phyloP scores from a whole-genome alignment of 768 basidiomycete genomes.

The Lentinula edodes region DNA sequence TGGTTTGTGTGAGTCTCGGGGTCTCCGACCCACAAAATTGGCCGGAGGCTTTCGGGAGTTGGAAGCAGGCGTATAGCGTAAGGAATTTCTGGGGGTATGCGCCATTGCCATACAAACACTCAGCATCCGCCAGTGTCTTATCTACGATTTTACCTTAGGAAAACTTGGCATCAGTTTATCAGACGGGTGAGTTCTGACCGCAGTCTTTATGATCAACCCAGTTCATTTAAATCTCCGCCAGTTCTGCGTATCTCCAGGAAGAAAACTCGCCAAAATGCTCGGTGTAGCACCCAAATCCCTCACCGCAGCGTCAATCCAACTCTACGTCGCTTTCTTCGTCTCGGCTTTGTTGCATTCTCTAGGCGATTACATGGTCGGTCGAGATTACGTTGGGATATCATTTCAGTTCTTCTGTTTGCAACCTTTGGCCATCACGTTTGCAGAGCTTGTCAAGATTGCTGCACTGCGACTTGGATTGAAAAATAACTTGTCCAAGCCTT shows the following conservation, averaged over 20 bases:
- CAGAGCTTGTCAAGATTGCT: constrained; percentile 19
- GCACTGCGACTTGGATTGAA: neutral
- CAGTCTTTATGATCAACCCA: no score
- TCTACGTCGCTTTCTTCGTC: constrained; percentile 20
- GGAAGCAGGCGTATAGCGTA: constrained; percentile 22
- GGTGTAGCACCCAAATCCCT: constrained; percentile 14
- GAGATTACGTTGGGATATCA: constrained; percentile 13
- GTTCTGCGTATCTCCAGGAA: constrained; percentile 17
- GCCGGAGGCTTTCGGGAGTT: constrained; percentile 23
- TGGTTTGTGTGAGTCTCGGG: neutral
- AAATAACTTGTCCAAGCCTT: neutral
- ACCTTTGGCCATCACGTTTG: constrained; percentile 22
- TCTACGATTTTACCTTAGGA: constrained; percentile 10
- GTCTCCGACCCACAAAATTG: constrained; percentile 17
- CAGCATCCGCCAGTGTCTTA: neutral
- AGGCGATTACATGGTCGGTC: constrained; percentile 21
- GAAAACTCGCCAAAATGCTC: constrained; percentile 7
- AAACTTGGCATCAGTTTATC: constrained; percentile 22
- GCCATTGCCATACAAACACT: no score
- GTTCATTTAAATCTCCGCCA: neutral
- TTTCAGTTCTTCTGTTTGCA: constrained; percentile 24
- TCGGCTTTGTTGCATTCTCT: constrained; percentile 23
- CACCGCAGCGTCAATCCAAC: constrained; percentile 17
- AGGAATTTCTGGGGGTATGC: constrained; percentile 26
- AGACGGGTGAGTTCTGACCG: constrained; percentile 14